Evolutionary conservation across 78 protist genomes (phyloP).

Genomic region (Cavenderia fasciculata): DNA sequence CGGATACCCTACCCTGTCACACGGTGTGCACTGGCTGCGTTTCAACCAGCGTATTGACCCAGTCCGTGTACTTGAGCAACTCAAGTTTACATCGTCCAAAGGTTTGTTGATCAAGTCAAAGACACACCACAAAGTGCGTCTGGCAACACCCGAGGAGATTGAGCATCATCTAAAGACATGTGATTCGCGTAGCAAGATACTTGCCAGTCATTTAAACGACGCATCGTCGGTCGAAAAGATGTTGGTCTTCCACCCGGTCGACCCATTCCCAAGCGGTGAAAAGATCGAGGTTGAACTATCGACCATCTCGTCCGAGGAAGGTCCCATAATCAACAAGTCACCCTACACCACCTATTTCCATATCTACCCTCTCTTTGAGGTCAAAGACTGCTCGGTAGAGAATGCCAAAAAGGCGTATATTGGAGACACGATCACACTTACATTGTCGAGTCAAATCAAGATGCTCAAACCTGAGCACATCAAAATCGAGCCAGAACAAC

Average conservation of each 20-base stretch:
- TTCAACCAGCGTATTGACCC: conserved; percentile 41
- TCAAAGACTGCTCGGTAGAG: too few species aligned
- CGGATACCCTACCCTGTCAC: not conserved
- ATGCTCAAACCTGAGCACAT: not conserved
- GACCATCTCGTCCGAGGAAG: not conserved
- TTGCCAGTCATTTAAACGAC: not conserved
- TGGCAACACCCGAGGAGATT: conserved; percentile 55
- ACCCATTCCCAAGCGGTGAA: not conserved
- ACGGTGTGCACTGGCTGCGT: conserved; percentile 1
- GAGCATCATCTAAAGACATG: not conserved
- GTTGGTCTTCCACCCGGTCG: conserved; percentile 6
- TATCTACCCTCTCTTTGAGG: too few species aligned
- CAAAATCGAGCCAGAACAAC: conserved; percentile 27
- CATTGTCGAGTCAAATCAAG: too few species aligned
- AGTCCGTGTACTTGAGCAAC: not conserved
- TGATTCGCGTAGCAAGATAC: not conserved
- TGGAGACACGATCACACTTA: too few species aligned
- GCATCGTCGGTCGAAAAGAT: not conserved
- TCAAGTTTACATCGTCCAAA: not conserved
- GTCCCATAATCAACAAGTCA: not conserved
- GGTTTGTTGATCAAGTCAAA: conserved; percentile 35
- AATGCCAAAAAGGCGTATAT: too few species aligned
- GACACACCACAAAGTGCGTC: conserved; percentile 12
- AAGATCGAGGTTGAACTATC: not conserved
- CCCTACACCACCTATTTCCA: not conserved